phyloP scores from a whole-genome alignment of 305 asterid genomes.

The Withania somnifera region DNA sequence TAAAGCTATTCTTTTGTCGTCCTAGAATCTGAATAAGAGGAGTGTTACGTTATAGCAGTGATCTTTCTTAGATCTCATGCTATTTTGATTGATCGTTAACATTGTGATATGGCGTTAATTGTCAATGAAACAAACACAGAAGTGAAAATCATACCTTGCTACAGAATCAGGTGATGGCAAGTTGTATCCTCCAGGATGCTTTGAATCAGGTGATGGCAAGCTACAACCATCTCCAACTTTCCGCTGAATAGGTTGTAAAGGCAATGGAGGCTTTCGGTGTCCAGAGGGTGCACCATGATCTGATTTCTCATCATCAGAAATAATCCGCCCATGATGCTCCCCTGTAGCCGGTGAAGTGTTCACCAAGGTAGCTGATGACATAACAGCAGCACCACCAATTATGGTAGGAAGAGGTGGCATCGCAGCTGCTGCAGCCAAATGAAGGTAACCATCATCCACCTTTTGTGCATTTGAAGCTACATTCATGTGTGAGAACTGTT shows the following conservation, averaged over 20 bases:
- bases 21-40: neutral
- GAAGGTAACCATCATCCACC: constrained; percentile 6
- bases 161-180: constrained; percentile 69
- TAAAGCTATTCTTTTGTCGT: neutral
- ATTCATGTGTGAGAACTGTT: constrained; percentile 37
- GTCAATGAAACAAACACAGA: neutral
- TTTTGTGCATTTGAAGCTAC: constrained; percentile 20
- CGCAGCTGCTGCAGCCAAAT: neutral
- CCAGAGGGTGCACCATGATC: constrained; percentile 26
- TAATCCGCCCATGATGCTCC: constrained; percentile 17
- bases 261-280: constrained; percentile 55
- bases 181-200: constrained; percentile 40
- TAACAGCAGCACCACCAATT: constrained; percentile 1
- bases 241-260: constrained; percentile 47
- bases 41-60: neutral
- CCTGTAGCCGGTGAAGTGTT: constrained; percentile 15
- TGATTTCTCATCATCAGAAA: constrained; percentile 41
- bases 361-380: constrained; percentile 4
- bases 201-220: constrained; percentile 64
- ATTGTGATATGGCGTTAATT: neutral
- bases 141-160: constrained; percentile 30
- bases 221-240: constrained; percentile 41
- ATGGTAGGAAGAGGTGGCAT: constrained; percentile 13
- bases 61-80: neutral
- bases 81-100: neutral